Base-by-base conservation (phyloP, 495 filamentous ascomycete species). In the Trichoderma asperelloides region DNA sequence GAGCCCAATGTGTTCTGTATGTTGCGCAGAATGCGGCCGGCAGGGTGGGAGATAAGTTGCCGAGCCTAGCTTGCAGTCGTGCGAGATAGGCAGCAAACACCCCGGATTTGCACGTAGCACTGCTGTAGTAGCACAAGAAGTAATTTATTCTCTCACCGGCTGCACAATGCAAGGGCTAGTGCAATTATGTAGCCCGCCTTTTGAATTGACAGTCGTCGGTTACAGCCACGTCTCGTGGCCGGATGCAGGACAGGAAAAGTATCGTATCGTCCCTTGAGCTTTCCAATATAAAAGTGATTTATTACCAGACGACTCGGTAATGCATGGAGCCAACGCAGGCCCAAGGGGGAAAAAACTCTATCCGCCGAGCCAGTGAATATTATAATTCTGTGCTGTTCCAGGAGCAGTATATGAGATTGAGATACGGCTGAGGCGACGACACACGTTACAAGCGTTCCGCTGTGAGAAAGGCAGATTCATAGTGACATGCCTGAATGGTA, bases 11-110 rank as follows among this genome's bases (percentile, higher is more conserved):
- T 30, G 55, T 60, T 3, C 27, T 37, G 33, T 37, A 12, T 60
- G 27, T 25, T 60, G 55, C 55, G 28, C 27, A 30, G 28, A 7
- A 60, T 30, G 25, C 55, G 9, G 55, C 23, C 2, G 55, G 13
- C 55, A 30, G 55, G 55, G 55, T 60, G 9, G 16, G 27, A 60
- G 55, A 60, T 60, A 60, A 60, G 55, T 25, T 60, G 55, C 55
- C 55, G 55, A 13, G 55, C 55, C 55, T 60, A 30, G 55, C 27
- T 60, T 18, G 55, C 55, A 28, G 28, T 11, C 6, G 25, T 12
- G 27, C 25, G 16, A 60, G 55, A 60, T 60, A 60, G 55, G 55
- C 2, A 60, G 28, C 55, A 60, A 25, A 60, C 55, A 60, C 55
- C 55, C 55, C 55, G 55, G 55, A 60, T 60, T 60, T 60, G 55